phyloP scores from a whole-genome alignment of 1,139 yeast species.

The Candida sanyaensis region DNA sequence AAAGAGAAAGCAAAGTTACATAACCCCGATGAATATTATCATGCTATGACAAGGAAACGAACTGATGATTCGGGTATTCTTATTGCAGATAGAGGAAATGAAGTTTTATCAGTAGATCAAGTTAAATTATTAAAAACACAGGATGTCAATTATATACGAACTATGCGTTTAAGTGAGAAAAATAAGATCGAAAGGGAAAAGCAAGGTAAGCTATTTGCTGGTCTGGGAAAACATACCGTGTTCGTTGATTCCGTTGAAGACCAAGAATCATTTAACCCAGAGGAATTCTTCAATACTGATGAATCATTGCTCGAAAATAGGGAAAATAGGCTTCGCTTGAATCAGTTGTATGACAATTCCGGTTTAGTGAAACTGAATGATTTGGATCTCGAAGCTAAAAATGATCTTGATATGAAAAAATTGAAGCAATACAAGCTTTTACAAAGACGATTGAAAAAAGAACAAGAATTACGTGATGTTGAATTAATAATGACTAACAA shows the following conservation, averaged over 20 bases:
- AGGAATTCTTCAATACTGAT: constrained; percentile 69
- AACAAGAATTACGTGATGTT: constrained; percentile 63
- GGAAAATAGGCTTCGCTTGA: constrained; percentile 69
- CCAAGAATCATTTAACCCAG: constrained; percentile 63
- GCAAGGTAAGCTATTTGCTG: constrained; percentile 52
- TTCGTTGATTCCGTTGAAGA: constrained; percentile 70
- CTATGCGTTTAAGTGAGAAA: constrained; percentile 69
- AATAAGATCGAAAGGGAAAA: constrained; percentile 64
- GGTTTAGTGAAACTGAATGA: constrained; percentile 27
- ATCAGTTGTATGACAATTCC: constrained; percentile 55
- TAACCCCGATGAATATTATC: constrained; percentile 97
- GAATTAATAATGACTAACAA: constrained; percentile 75
- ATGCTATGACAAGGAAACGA: constrained; percentile 76
- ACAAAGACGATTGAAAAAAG: constrained; percentile 66
- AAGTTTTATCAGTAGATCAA: constrained; percentile 67
- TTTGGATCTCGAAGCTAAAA: constrained; percentile 37
- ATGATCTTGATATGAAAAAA: constrained; percentile 53
- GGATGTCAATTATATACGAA: constrained; percentile 82
- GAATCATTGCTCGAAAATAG: constrained; percentile 59
- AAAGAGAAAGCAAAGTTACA: constrained; percentile 70
- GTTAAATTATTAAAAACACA: constrained; percentile 84
- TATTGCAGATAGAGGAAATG: constrained; percentile 66
- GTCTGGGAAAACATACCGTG: constrained; percentile 77
- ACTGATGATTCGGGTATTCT: constrained; percentile 72
- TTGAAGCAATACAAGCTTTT: constrained; percentile 57